Evolutionary conservation across 352 stramenopile genomes (phyloP).

Genomic region (Pilasporangium apinafurcum): DNA sequence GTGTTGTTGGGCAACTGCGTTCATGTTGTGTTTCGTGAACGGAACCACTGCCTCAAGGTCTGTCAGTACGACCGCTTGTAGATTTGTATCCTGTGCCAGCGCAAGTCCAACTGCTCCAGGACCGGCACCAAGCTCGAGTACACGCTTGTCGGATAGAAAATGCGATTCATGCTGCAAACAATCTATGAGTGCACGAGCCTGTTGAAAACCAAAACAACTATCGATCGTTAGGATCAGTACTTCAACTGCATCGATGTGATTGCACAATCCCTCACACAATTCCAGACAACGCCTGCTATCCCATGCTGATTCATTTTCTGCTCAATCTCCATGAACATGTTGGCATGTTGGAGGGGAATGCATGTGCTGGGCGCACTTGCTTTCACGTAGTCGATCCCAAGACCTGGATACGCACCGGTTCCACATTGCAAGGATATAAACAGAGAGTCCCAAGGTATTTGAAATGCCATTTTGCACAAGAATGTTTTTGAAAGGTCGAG

Average conservation of each 20-base stretch:
- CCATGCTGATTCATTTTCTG: slow-evolving; percentile 42
- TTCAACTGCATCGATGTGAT: no score
- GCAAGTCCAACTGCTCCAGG: slow-evolving; percentile 45
- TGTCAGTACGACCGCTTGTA: slow-evolving; percentile 39
- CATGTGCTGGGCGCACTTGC: slow-evolving; percentile 34
- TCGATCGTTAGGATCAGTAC: no score
- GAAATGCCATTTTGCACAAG: slow-evolving; percentile 11
- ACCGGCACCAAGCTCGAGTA: slow-evolving; percentile 54
- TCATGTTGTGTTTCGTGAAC: slow-evolving; percentile 29
- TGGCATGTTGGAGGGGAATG: slow-evolving; percentile 9
- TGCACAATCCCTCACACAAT: slow-evolving; percentile 34
- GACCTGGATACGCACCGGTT: slow-evolving; percentile 7
- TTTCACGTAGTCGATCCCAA: slow-evolving; percentile 55
- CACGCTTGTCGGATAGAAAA: slow-evolving; percentile 16
- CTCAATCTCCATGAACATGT: slow-evolving; percentile 14
- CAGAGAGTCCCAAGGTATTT: slow-evolving; percentile 22
- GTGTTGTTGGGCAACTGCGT: slow-evolving; percentile 13
- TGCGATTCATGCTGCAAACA: slow-evolving; percentile 27
- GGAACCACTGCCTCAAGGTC: slow-evolving; percentile 44
- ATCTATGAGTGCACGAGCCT: slow-evolving; percentile 38
- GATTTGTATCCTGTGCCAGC: slow-evolving; percentile 13
- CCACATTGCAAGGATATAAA: slow-evolving; percentile 6
- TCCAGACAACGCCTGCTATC: slow-evolving; percentile 70
- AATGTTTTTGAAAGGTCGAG: no score
- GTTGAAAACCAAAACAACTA: background rate